Base-by-base conservation (phyloP, 192 early-diverging fungal species). In the Podila horticola region DNA sequence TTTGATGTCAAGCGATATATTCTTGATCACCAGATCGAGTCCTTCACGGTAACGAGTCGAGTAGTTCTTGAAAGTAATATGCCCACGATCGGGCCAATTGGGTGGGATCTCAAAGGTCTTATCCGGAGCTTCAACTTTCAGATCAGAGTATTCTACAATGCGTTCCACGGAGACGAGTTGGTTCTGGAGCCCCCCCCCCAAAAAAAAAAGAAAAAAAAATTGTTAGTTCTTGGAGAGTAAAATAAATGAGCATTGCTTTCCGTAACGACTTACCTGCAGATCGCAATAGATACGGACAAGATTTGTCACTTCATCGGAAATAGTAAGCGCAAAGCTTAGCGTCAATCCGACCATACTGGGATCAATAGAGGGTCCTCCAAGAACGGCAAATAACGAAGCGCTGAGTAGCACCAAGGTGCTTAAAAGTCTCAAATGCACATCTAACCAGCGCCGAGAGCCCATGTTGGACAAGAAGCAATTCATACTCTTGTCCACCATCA, bases 241-340 rank as follows among this genome's bases (percentile, higher is more conserved):
- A 58, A 26, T 13, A 58, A 15, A 19, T 13, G 38, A 6, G 12
- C 12, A 41, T 41, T 13, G 38, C 38, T 13, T 41, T 41, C 11
- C 38, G 13, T 15, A 36, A 49, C 13, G 17, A 19, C 33, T 22
- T 76, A 76, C 74, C 77, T 98, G 96, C 67, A 95, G 88, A 63
- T 90, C 83, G 36, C 87, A 86, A 75, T 92, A 93, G 67, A 84
- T 83, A 36, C 93, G 86, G 22, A 95, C 89, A 31, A 89, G 74
- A 92, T 93, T 95, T 60, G 90, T 83, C 76, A 95, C 84, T 62
- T 88, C 87, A 58, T 96, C 92, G 5, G 96, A 94, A 41, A 95
- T 87, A 5, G 84, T 85, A 9, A 92, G 70, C 9, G 94, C 90
- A 76, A 93, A 95, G 10, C 89, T 89, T 2, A 93, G 62, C 8